A percentile compares a stretch with the other conserved stretches of the same genome.
Conservation (phyloP, 495 filamentous ascomycete genomes). For the Penicillium crystallinum region DNA sequence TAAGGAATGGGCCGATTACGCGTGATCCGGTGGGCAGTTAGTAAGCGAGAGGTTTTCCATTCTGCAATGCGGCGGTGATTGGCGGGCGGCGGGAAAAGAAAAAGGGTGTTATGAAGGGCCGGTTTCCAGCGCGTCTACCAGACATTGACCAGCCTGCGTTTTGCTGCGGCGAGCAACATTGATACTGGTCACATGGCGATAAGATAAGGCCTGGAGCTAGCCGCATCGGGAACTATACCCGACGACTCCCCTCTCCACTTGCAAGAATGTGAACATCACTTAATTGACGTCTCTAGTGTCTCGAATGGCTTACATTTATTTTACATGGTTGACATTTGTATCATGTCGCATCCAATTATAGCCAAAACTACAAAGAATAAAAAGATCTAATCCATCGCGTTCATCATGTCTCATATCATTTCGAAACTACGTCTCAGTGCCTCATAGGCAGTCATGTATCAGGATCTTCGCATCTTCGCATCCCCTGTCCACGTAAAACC, state of each 20-base stretch:
- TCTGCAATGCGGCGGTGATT: slow-evolving; percentile 39
- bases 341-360: no score
- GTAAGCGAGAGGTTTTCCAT: slow-evolving; percentile 24
- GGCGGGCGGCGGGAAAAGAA: slow-evolving; percentile 30
- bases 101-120: slow-evolving; percentile 43
- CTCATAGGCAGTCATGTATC: slow-evolving; percentile 8
- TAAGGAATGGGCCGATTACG: slow-evolving; percentile 19
- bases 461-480: slow-evolving; percentile 4
- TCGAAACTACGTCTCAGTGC: slow-evolving; percentile 4
- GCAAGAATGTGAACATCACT: not conserved
- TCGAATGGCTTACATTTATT: no score
- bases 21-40: slow-evolving; percentile 25
- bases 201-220: not conserved
- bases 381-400: not conserved
- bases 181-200: slow-evolving; percentile 23
- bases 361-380: not conserved
- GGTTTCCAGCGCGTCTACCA: slow-evolving; percentile 34
- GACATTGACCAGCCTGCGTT: slow-evolving; percentile 21
- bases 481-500: not conserved
- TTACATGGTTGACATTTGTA: no score
- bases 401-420: slow-evolving; percentile 7
- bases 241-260: not conserved
- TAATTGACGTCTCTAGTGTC: no score
- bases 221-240: not conserved
- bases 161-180: slow-evolving; percentile 8